These are phyloP conservation scores for Parathielavia appendiculata DNA, from an alignment of 495 filamentous ascomycete genomes.

Conservation along the genomic window DNA sequence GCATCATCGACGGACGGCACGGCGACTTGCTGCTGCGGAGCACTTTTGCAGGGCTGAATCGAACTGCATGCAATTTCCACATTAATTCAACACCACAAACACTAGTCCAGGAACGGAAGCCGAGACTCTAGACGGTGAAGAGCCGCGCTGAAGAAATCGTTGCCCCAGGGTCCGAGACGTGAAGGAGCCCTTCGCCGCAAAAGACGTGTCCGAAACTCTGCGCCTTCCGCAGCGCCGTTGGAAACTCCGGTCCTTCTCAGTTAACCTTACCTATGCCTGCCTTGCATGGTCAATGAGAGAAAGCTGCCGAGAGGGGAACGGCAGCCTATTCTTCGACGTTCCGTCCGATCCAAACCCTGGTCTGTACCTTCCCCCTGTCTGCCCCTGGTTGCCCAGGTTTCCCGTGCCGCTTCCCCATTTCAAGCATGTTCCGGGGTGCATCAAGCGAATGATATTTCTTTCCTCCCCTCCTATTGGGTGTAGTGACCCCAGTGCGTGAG, in stretches of 20 bases:
- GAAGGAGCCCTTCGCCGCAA: neutral
- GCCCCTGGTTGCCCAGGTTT: slow-evolving; percentile 7
- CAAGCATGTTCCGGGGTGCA: slow-evolving; percentile 7
- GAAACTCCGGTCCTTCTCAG: neutral
- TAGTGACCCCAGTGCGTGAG: neutral
- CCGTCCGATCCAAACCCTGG: neutral
- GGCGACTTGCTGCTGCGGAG: neutral
- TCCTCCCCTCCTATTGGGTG: slow-evolving; percentile 16
- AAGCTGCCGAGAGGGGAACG: neutral
- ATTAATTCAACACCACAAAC: neutral
- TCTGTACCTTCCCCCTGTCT: neutral
- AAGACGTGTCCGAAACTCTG: too few species aligned
- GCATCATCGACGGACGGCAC: too few species aligned
- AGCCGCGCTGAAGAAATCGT: neutral
- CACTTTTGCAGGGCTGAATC: neutral
- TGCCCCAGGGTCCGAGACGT: neutral
- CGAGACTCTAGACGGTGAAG: neutral
- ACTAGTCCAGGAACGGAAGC: slow-evolving; percentile 12
- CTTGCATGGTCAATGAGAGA: too few species aligned
- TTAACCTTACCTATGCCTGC: too few species aligned
- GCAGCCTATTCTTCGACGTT: neutral
- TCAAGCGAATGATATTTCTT: slow-evolving; percentile 10
- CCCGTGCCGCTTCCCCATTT: slow-evolving; percentile 17
- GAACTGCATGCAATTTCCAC: slow-evolving; percentile 7
- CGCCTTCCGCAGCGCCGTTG: too few species aligned